Evolutionary conservation across 331 rosid genomes (phyloP), one percentile per base, ranked within the genome.

Genomic region (Acacia pycnantha): DNA sequence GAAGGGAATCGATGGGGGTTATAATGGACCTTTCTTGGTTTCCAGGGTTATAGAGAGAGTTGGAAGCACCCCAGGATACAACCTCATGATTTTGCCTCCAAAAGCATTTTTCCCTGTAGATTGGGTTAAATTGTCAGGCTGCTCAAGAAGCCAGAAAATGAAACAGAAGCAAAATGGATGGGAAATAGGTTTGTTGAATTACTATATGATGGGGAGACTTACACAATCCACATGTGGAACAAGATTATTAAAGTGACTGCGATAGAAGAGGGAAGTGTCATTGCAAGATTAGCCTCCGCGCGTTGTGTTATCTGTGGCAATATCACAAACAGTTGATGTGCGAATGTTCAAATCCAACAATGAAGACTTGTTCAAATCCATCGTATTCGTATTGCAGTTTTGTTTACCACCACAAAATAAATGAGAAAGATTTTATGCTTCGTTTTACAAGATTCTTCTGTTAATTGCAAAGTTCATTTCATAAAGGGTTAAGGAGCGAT

Each of bases 1-100:
- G 87, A 90, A 81, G 95, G 95, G 21, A 89, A 80, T 16, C 85
- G 56, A 78, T 90, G 95, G 97, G n/a, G 95, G 93, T 4, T 79
- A 89, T 48, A 90, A 92, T 73, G 97, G 93, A 33, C 95, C 97
- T 13, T 88, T 87, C 79, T 47, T 92, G 75, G 92, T 92, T 16
- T 82, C 94, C 15, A 85, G 93, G 69, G 97, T 92, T 31, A 83
- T 87, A 40, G 64, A 24, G 69, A 86, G 85, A 69, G 80, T 82
- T 14, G 74, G 85, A 59, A 69, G 46, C 35, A 71, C 76, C 14
- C 84, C 85, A 2, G 95, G 76, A 22, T 82, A 76, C 24, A 85
- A 87, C 58, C 79, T 89, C 50, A 89, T 83, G 1, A 68, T 91
- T 29, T 61, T 89, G 84, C 87, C 86, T 40, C 89, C 90, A 0